phyloP scores from a whole-genome alignment of 2,329 filamentous ascomycete species.

The Cladophialophora yegresii region DNA sequence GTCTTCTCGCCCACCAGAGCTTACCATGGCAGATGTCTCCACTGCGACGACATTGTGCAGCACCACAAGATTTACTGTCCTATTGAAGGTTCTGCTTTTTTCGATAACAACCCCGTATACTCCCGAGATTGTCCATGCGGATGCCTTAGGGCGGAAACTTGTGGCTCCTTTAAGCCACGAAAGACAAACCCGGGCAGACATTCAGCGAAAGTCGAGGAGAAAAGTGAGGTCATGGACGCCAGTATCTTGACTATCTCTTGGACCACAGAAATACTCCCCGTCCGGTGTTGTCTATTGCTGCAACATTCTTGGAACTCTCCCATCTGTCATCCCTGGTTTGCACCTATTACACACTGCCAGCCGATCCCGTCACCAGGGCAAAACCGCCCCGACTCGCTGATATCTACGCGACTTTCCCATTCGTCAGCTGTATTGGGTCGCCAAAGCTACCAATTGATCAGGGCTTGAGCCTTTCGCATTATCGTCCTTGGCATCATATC shows the following conservation, averaged over 20 bases:
- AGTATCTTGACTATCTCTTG: slow-evolving; percentile 13
- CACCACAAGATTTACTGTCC: slow-evolving; percentile 13
- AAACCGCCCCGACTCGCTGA: slow-evolving; percentile 18
- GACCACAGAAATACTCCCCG: slow-evolving; percentile 10
- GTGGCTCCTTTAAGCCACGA: slow-evolving; percentile 9
- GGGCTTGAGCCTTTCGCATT: slow-evolving; percentile 16
- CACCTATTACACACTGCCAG: slow-evolving; percentile 18
- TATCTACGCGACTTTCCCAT: slow-evolving; percentile 19
- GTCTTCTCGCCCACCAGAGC: neutral
- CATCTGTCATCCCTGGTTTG: slow-evolving; percentile 12
- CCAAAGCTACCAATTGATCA: slow-evolving; percentile 13
- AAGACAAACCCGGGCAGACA: slow-evolving; percentile 12
- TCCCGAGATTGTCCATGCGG: slow-evolving; percentile 12
- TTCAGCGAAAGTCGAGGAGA: slow-evolving; percentile 4
- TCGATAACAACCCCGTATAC: slow-evolving; percentile 21
- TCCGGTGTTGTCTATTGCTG: slow-evolving; percentile 11
- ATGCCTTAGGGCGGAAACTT: slow-evolving; percentile 1
- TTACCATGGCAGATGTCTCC: slow-evolving; percentile 18
- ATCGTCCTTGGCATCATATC: slow-evolving; percentile 14
- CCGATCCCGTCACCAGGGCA: slow-evolving; percentile 16
- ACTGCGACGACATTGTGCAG: neutral
- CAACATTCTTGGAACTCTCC: slow-evolving; percentile 9
- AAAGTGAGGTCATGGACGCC: slow-evolving; percentile 16
- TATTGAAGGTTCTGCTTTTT: slow-evolving; percentile 11
- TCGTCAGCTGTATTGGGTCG: slow-evolving; percentile 21